Evolutionary conservation across 345 rosid species (phyloP).

Genomic region (Physaria fendleri): DNA sequence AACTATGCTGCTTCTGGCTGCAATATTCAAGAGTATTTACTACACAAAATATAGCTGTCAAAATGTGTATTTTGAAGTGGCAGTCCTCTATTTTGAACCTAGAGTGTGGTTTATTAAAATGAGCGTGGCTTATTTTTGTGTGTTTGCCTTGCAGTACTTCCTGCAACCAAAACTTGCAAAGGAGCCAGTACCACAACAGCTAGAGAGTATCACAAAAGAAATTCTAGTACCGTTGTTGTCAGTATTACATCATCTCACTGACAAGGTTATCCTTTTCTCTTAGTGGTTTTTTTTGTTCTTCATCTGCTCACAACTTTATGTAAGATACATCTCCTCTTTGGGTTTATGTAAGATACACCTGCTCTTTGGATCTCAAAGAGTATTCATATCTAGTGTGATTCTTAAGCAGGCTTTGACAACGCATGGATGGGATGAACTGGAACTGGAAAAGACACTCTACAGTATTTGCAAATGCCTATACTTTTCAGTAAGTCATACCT

Average conservation of each 20-base stretch:
- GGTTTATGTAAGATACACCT: background rate
- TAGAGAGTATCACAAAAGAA: slow-evolving; percentile 58
- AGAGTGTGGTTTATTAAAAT: background rate
- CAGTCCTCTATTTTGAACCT: background rate
- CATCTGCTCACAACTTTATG: slow-evolving; percentile 7
- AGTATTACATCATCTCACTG: slow-evolving; percentile 48
- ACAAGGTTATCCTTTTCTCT: slow-evolving; percentile 46
- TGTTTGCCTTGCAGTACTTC: slow-evolving; percentile 53
- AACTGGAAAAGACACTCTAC: slow-evolving; percentile 55
- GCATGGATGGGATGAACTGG: slow-evolving; percentile 32
- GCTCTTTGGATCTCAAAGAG: background rate
- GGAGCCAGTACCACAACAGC: slow-evolving; percentile 80
- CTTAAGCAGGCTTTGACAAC: slow-evolving; percentile 48
- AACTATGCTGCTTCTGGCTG: slow-evolving; percentile 6
- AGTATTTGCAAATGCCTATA: slow-evolving; percentile 66
- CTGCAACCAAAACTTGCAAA: slow-evolving; percentile 68
- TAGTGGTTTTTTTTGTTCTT: slow-evolving; percentile 5
- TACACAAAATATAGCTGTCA: background rate
- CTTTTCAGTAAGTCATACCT: slow-evolving; percentile 55
- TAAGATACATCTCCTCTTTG: background rate
- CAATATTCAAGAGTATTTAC: background rate
- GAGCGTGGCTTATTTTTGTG: background rate
- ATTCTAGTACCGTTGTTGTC: slow-evolving; percentile 61
- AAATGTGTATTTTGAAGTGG: slow-evolving; percentile 5
- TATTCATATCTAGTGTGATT: slow-evolving; percentile 24